Evolutionary conservation across 2,329 filamentous ascomycete species (phyloP).

Genomic region (Diaporthe nobilis): DNA sequence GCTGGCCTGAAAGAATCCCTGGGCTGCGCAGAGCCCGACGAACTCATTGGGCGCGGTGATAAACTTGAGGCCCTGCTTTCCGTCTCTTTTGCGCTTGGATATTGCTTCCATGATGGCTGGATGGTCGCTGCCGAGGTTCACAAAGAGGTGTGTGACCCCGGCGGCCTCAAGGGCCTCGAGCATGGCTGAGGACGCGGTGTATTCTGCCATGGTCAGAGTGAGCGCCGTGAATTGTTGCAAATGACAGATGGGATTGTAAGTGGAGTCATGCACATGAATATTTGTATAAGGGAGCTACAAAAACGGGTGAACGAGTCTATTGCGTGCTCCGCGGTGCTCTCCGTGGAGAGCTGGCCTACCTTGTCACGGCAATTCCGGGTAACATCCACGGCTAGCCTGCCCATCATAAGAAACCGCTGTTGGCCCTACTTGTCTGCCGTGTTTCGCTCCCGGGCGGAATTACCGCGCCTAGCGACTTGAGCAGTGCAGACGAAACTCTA

Average conservation of each 20-base stretch:
- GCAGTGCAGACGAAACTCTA: no score
- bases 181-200: constrained; percentile 75
- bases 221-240: background rate
- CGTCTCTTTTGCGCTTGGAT: background rate
- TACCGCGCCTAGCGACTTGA: no score
- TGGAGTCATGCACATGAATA: background rate
- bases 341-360: background rate
- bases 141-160: constrained; percentile 65
- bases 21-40: constrained; percentile 44
- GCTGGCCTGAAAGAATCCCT: constrained; percentile 49
- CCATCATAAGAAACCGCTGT: no score
- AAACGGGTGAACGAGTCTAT: background rate
- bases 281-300: background rate
- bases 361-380: background rate
- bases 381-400: no score
- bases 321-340: background rate
- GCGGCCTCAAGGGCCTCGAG: constrained; percentile 76
- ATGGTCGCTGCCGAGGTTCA: constrained; percentile 67
- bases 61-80: background rate
- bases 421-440: no score
- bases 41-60: background rate
- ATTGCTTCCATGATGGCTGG: constrained; percentile 48
- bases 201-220: background rate
- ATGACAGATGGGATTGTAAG: background rate
- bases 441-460: no score